Evolutionary conservation across 805 yeast species (phyloP).

Genomic region (Candida parachauliodes): DNA sequence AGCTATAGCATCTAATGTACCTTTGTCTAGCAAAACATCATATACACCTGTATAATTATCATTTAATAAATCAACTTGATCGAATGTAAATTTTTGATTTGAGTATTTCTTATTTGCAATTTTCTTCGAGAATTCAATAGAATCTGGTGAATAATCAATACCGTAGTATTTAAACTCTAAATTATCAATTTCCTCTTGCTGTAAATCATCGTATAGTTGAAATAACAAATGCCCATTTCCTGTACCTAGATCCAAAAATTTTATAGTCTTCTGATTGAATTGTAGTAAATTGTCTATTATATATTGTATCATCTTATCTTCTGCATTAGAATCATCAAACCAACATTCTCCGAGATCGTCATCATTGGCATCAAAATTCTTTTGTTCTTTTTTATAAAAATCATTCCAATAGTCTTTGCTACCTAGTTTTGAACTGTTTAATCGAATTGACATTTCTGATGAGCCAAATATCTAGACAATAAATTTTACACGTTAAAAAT

Average conservation of each 20-base stretch:
- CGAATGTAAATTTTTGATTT: slow-evolving; percentile 47
- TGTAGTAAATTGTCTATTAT: slow-evolving; percentile 48
- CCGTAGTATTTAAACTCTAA: slow-evolving; percentile 43
- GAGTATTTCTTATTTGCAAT: slow-evolving; percentile 45
- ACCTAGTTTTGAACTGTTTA: slow-evolving; percentile 80
- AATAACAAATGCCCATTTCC: slow-evolving; percentile 93
- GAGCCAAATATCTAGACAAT: neutral
- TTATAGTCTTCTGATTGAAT: slow-evolving; percentile 19
- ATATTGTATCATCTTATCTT: slow-evolving; percentile 73
- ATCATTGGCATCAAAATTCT: slow-evolving; percentile 68
- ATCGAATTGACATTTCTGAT: slow-evolving; percentile 22
- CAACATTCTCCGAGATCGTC: slow-evolving; percentile 93
- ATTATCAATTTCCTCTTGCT: slow-evolving; percentile 31
- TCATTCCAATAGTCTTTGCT: slow-evolving; percentile 90
- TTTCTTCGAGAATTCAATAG: slow-evolving; percentile 69
- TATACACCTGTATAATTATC: slow-evolving; percentile 33
- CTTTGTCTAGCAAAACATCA: slow-evolving; percentile 86
- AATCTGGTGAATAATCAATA: slow-evolving; percentile 78
- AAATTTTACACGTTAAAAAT: neutral
- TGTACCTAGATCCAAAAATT: slow-evolving; percentile 82
- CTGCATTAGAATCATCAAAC: slow-evolving; percentile 96
- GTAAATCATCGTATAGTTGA: slow-evolving; percentile 61
- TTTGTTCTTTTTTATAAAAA: slow-evolving; percentile 70
- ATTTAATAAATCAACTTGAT: slow-evolving; percentile 65
- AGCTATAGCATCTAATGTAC: slow-evolving; percentile 96